Percentiles rank a stretch among this genome's conserved stretches.
These are phyloP conservation scores for Blastomyces gilchristii DNA, from an alignment of 2,329 filamentous ascomycete species.

Conservation along the genomic window DNA sequence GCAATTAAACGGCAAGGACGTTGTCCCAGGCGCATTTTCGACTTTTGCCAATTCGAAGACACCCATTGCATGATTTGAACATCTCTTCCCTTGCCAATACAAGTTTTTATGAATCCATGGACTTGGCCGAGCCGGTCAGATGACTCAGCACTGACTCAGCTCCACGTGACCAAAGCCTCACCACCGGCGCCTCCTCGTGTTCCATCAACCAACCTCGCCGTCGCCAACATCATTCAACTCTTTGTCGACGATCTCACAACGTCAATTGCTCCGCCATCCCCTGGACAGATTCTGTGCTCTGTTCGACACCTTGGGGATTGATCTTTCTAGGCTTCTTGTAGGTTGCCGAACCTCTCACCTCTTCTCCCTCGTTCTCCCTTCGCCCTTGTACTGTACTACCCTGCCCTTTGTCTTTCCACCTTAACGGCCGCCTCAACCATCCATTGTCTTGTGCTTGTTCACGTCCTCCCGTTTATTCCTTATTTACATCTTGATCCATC, in stretches of 20 bases:
- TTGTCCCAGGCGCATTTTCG: too few relatives aligned
- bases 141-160: background rate
- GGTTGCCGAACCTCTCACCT: slow-evolving; percentile 29
- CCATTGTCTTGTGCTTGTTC: slow-evolving; percentile 15
- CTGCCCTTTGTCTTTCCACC: slow-evolving; percentile 7
- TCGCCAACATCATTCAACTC: slow-evolving; percentile 2
- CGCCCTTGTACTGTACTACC: slow-evolving; percentile 5
- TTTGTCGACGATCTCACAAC: background rate
- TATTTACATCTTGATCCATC: slow-evolving; percentile 13
- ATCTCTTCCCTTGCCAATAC: too few relatives aligned
- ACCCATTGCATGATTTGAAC: too few relatives aligned
- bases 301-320: slow-evolving; percentile 12
- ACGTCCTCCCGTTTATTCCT: slow-evolving; percentile 15
- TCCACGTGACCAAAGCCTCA: slow-evolving; percentile 1
- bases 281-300: slow-evolving; percentile 1
- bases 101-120: too few relatives aligned
- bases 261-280: slow-evolving; percentile 2
- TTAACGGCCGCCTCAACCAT: slow-evolving; percentile 11
- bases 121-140: background rate
- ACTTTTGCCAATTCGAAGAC: too few relatives aligned
- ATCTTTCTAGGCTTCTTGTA: slow-evolving; percentile 33
- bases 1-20: too few relatives aligned
- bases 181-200: background rate
- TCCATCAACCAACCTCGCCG: slow-evolving; percentile 2
- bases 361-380: slow-evolving; percentile 13